Base-by-base conservation (phyloP, 208 protist species). In the Wallacemonas sp. region DNA sequence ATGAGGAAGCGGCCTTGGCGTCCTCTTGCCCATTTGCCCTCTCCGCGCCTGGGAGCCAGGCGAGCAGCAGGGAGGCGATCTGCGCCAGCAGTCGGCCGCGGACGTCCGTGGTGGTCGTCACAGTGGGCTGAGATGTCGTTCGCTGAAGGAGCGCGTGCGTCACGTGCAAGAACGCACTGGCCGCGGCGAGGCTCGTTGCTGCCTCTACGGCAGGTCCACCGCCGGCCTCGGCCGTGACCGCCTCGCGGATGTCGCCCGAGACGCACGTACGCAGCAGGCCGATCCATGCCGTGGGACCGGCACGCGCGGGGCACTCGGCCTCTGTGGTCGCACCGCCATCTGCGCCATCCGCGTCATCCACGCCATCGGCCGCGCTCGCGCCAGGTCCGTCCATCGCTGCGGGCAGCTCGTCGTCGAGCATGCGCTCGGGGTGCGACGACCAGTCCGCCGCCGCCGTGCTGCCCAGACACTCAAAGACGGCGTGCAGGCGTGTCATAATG, bases 401-500 rank as follows among this genome's bases (percentile, higher is more conserved):
- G 2, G 31, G 33, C 32, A 42, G 36, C 36, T 41, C 36, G 36
- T 0, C 36, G 36, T 41, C 36, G 7, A 41, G 10, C 7, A 7
- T 41, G 36, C 14, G 10, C 10, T 41, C 36, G 36, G 36, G 36
- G 36, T 41, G 36, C 14, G 36, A 7, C 1, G n/a, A 7, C 11
- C 44, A 50, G 44, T 18, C 44, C 12, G 16, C 23, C 4, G 64
- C 70, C 26, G 74, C 74, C 18, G 66, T 74, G n/a, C 45, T 41
- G 28, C 77, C 78, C 20, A 84, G 70, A 39, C 73, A 79, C 25
- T 82, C 77, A 8, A 90, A 67, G 33, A 90, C 65, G 38, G 57
- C 65, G 33, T 82, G 63, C 12, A 90, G 66, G 11, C 87, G 87
- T 16, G 74, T 62, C 18, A 72, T 39, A 48, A 90, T 76, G 38